Conservation (phyloP, 1,139 yeast genomes). For the Pichia sp. region DNA sequence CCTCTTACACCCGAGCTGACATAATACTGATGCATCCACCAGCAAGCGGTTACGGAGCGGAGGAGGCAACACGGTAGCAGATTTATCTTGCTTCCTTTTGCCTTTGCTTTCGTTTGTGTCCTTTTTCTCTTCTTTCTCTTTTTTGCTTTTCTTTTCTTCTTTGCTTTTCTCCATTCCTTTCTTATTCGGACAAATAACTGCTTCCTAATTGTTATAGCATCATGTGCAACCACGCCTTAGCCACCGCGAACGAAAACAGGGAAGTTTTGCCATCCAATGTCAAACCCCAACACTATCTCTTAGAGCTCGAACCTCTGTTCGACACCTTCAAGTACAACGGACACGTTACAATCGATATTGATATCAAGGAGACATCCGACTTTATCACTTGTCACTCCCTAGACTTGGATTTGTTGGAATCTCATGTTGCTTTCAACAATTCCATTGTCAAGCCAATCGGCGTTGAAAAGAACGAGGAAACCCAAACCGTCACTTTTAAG, state of each 20-base stretch:
- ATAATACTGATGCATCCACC: no score
- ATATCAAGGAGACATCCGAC: constrained; percentile 30
- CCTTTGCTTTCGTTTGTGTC: no score
- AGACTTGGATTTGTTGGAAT: constrained; percentile 28
- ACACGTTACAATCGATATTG: constrained; percentile 33
- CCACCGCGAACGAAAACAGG: constrained; percentile 7
- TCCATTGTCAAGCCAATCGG: constrained; percentile 14
- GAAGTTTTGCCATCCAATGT: constrained; percentile 34
- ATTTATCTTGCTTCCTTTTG: no score
- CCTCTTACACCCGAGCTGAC: no score
- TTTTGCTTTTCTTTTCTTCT: no score
- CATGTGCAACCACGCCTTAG: no score
- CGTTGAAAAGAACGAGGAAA: constrained; percentile 28
- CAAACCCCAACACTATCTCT: constrained; percentile 39
- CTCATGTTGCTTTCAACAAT: constrained; percentile 7
- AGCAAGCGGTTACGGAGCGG: no score
- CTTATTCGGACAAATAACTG: no score
- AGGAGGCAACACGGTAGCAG: no score
- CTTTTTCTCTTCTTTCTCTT: no score
- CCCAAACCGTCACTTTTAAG: constrained; percentile 55
- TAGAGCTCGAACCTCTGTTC: constrained; percentile 28
- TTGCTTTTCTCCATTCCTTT: no score
- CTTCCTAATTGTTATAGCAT: no score
- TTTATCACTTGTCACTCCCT: constrained; percentile 34
- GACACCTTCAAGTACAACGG: constrained; percentile 33